Evolutionary conservation across 2,329 filamentous ascomycete genomes (phyloP), one percentile per base, ranked within the genome.

Genomic region (Sporothrix sp.): DNA sequence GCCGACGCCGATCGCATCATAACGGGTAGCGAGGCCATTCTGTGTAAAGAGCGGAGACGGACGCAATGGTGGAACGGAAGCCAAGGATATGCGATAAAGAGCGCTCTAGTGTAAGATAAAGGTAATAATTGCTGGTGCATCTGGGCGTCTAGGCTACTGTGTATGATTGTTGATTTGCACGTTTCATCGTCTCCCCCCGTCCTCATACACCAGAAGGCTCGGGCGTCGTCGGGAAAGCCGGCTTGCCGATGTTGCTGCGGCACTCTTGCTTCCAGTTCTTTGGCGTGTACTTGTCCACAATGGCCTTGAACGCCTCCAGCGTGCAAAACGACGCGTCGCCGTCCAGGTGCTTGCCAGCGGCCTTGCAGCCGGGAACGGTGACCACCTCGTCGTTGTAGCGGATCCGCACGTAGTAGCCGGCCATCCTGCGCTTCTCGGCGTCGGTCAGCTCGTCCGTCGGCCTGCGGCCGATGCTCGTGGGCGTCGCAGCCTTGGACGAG

Each of bases 291-390:
- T 87, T 88, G 68, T 97, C 91, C 2, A 93, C 88, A 50, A 96
- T 87, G 47, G 79, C 72, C 67, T 97, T 97, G 74, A 98, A 98
- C 0, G 91, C 88, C 51, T 85, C 80, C 60, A 98, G 67, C 0
- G 91, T 97, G 68, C 93, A 98, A 61, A 97, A 91, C 23, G 81
- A 86, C 58, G 89, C 83, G 59, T 97, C 86, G 1, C 88, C 88
- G 1, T 87, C 79, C 3, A 95, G 73, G 67, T 98, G 93, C 54
- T 90, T 94, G 7, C 88, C 87, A 0, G 73, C 67, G 9, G 75
- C 68, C 57, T 76, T 81, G 66, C 93, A 98, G 3, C 87, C 90
- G 0, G 91, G 91, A 16, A 98, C 75, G 13, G 75, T 79, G 62
- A 97, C 79, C 3, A 88, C 78, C 48, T 76, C 74, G 64, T 97